Base-by-base conservation (phyloP, 148 eudicot species). In the Chenopodium album region DNA sequence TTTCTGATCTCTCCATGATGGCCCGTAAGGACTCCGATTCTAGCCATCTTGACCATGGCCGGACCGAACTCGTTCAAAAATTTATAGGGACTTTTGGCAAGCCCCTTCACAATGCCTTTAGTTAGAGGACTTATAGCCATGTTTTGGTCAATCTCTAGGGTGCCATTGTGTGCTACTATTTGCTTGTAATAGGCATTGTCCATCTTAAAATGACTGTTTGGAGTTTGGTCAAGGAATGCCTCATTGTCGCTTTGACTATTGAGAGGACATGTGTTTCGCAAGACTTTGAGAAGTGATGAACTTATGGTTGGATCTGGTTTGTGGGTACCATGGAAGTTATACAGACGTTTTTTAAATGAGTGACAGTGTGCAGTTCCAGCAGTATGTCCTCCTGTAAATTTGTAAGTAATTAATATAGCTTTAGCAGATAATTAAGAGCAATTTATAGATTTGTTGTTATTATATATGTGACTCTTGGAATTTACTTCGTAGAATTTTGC, bases 91-190 rank as follows among this genome's bases (percentile, higher is more conserved):
- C 26, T 20, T 1, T 20, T 62, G 23, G 66, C 66, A 22, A 62
- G 66, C 26, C 66, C 26, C 23, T 62, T 26, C 44, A 62, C 66
- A n/a, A 20, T 10, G 28, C 28, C 66, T 62, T 26, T 62, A 62
- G 66, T 62, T 7, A 62, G 9, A n/a, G 66, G 66, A 62, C 66
- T 62, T n/a, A 22, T 20, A 20, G 66, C 66, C 66, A 62, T 46
- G 3, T 76, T 73, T 78, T 91, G 92, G 60, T 91, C 94, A 46
- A 91, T 76, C 56, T 86, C 77, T 56, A 91, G 83, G 48, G 88
- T 10, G 0, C 81, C 81, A 16, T 63, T 86, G 9, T 32, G 63
- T 10, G 22, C 16, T 26, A 64, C 3, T 56, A 91, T 82, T n/a
- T 87, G 85, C 47, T 48, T 76, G 79, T 87, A 86, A 70, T 37